Conservation (phyloP, 805 yeast genomes). For the Kodamaea lidongshanica region DNA sequence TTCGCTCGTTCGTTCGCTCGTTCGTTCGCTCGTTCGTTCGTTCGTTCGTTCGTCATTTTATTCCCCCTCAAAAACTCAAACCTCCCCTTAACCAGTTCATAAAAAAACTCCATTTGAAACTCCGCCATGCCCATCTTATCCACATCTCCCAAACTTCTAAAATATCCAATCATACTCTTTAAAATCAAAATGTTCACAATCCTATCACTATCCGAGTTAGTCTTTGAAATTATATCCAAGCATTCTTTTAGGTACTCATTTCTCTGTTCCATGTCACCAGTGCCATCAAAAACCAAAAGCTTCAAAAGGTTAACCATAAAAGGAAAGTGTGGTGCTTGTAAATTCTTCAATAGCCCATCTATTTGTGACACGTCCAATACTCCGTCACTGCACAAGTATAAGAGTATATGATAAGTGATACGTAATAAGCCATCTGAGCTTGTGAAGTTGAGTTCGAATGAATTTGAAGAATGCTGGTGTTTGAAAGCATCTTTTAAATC, state of each 20-base stretch:
- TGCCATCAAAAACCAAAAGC: conserved; percentile 12
- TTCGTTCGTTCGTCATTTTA: no score
- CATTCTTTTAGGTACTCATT: conserved; percentile 13
- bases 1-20: no score
- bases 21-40: no score
- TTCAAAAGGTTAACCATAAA: conserved; percentile 14
- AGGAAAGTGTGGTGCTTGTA: conserved; percentile 11
- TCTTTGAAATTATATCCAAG: conserved; percentile 10
- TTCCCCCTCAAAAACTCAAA: conserved; percentile 9
- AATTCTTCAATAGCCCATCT: conserved; percentile 3
- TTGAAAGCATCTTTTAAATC: conserved; percentile 14
- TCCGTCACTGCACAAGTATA: conserved; percentile 8
- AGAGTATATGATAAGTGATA: conserved; percentile 14
- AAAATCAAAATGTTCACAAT: conserved; percentile 17
- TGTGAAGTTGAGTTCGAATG: conserved; percentile 14
- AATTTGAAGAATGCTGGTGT: conserved; percentile 12
- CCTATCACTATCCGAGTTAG: conserved; percentile 16
- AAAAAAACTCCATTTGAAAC: conserved; percentile 13
- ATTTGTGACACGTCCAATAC: conserved; percentile 4
- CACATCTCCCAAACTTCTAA: conserved; percentile 14
- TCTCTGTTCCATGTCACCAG: conserved; percentile 13
- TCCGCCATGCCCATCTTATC: conserved; percentile 18
- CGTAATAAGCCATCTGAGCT: conserved; percentile 11
- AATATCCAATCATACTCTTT: conserved; percentile 11
- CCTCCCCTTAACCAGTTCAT: conserved; percentile 8